Conservation (phyloP, 2,329 filamentous ascomycete genomes). For the Colletotrichum gigasporum region DNA sequence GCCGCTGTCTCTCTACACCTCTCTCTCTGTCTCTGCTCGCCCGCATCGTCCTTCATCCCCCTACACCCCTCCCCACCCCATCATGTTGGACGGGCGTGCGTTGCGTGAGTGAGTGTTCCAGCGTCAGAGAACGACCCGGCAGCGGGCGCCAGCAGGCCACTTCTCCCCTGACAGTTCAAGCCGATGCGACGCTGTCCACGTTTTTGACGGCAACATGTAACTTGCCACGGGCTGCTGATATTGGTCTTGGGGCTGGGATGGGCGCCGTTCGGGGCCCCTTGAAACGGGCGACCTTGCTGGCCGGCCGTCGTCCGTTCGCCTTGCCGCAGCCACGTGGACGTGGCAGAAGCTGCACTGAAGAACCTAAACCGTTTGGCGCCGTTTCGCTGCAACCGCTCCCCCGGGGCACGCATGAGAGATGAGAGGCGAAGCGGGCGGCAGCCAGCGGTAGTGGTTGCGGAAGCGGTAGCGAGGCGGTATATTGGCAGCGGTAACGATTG, state of each 20-base stretch:
- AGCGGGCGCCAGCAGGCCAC: conserved; percentile 1
- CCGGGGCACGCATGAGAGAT: background rate
- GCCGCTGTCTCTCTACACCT: background rate
- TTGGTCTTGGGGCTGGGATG: too few species aligned
- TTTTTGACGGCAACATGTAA: conserved; percentile 26
- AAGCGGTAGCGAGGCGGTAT: background rate
- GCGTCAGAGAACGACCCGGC: background rate
- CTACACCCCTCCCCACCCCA: too few species aligned
- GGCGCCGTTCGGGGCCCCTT: background rate
- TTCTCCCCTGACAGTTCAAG: conserved; percentile 1
- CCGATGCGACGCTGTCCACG: conserved; percentile 22
- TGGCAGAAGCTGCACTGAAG: conserved; percentile 25
- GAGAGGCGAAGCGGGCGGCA: too few species aligned
- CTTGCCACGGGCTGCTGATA: too few species aligned
- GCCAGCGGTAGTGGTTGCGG: background rate
- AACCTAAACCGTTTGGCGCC: conserved; percentile 24
- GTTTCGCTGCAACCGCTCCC: background rate
- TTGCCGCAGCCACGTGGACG: conserved; percentile 16
- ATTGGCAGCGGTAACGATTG: too few species aligned
- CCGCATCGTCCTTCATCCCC: too few species aligned
- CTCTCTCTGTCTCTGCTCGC: too few species aligned
- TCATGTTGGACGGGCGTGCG: too few species aligned
- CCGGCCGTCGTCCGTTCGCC: conserved; percentile 12
- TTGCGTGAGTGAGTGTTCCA: background rate
- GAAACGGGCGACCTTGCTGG: conserved; percentile 12